Base-by-base conservation (phyloP, 305 asterid genomes). In the Nicotiana rustica region DNA sequence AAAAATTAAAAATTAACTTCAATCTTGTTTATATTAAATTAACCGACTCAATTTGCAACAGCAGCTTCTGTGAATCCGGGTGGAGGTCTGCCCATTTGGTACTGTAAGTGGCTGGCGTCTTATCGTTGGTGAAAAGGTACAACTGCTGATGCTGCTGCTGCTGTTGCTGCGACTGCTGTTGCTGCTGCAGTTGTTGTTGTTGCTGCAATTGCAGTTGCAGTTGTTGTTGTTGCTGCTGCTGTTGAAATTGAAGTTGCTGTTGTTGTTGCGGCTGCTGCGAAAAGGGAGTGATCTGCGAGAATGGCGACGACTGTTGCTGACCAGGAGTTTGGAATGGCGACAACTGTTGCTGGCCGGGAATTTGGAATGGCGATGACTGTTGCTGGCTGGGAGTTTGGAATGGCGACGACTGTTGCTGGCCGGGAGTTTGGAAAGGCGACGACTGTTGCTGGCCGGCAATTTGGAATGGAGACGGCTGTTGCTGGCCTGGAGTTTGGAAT, bases 51-150 rank as follows among this genome's bases (percentile, higher is more conserved):
- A 97, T 93, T 85, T 92, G 97, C 70, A 90, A 96, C 29, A 97
- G 94, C 38, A 92, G 81, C 83, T 97, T 97, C 71, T 92, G 97
- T 14, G 99, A 97, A 85, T 95, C 98, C 1, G 97, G 98, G 83
- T 97, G 98, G 65, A 97, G 96, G 85, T 95, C 99, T 1, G 94
- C 92, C 99, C 98, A 93, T 90, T 95, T 97, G 79, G 98, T 92
- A 82, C 95, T 84, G 65, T 97, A 97, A 86, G 91, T 91, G 41
- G 98, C 98, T 52, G 99, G 98, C 60, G 94, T 90, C 86, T 91
- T 97, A 57, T 93, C 98, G 73, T 88, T 92, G 8, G 98, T 95
- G 55, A 95, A 88, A 33, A 97, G 91, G 91, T 84, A 96, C 31
- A 92, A 87, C 85, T 93, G 29, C 29, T 25, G 29, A 1, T 25